Evolutionary conservation across 768 basidiomycete species (phyloP), one percentile per base, ranked within the genome.

Genomic region (Serendipita sp.): DNA sequence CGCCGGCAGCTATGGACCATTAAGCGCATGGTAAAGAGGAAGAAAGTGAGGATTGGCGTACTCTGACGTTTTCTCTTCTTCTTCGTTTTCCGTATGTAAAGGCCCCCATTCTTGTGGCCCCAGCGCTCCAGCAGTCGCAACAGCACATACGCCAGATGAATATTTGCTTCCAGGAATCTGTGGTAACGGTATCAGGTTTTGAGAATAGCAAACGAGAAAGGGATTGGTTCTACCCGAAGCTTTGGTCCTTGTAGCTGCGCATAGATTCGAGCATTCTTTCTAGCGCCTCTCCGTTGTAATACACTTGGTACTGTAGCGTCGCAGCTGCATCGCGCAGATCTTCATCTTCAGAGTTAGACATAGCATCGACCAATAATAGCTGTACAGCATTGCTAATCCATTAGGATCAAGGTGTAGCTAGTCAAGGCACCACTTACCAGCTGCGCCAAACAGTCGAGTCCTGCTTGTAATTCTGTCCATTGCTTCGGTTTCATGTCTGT

Each of bases 401-500:
- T 23, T 33, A 58, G 33, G 6, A 18, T 29, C 6, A 45, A 23
- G 23, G 23, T 23, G 23, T 13, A 40, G 34, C 16, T 40, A 0
- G 40, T 40, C 13, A 13, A 40, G 6, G 29, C 44, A n/a, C 3
- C 29, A 68, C 75, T 62, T 53, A 78, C 77, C 63, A 98, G 79
- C 69, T 96, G 93, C 18, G 91, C 93, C 68, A 98, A 81, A 72
- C 91, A 95, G 70, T 95, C 90, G 70, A 96, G 83, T 36, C 92
- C 91, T 36, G 92, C 90, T 73, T 97, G 92, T 31, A 98, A 78
- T 71, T 96, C 94, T 31, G 84, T 89, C 92, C 93, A 98, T 66
- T 83, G 77, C 71, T 93, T 93, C 34, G 95, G 95, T 91, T 92
- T 94, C 68, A 94, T 91, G 68, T 97, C 93, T 63, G 91, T 81